Base-by-base conservation (phyloP, 148 eudicot species). In the Nepenthes mirabilis region DNA sequence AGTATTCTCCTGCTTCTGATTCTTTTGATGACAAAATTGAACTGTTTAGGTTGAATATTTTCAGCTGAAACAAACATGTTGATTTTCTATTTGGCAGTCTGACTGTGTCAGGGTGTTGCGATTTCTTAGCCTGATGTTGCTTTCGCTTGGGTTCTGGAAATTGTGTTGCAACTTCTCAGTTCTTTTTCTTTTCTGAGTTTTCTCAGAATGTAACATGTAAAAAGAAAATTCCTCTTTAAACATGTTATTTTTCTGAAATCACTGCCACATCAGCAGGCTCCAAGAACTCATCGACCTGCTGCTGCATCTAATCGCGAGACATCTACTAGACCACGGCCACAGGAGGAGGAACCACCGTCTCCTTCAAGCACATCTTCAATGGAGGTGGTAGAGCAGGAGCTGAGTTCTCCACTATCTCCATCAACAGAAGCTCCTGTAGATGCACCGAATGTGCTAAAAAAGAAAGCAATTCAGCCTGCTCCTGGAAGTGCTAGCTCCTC, bases 281-380 rank as follows among this genome's bases (percentile, higher is more conserved):
- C 76, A 35, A 77, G 75, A 70, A 45, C 58, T 67, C 84, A 62
- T 60, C 80, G 68, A 62, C 75, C 89, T 13, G 50, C 75, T 9
- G 65, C 67, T 50, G 57, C 73, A 65, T 62, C 79, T 72, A 75
- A 49, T 61, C 75, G 53, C 51, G 70, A 61, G 59, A 43, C 79
- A 14, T n/a, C 74, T 55, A 55, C 66, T 13, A 72, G 62, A 50
- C 4, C 67, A 34, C 75, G 45, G 32, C 37, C 73, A 33, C 77
- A 71, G 40, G 62, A 37, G 57, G 83, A 72, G 56, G 78, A 77
- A 64, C 82, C 72, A 37, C 65, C 84, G 51, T 80, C 98, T 67
- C 83, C 91, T 67, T 72, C 94, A 35, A 75, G 72, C 52, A 45
- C 79, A 55, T 72, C 83, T 6, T 80, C 94, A 45, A 70, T 74